These are phyloP conservation scores for Coniferiporia weirii DNA, from an alignment of 1,284 basidiomycete genomes.

Conservation along the genomic window DNA sequence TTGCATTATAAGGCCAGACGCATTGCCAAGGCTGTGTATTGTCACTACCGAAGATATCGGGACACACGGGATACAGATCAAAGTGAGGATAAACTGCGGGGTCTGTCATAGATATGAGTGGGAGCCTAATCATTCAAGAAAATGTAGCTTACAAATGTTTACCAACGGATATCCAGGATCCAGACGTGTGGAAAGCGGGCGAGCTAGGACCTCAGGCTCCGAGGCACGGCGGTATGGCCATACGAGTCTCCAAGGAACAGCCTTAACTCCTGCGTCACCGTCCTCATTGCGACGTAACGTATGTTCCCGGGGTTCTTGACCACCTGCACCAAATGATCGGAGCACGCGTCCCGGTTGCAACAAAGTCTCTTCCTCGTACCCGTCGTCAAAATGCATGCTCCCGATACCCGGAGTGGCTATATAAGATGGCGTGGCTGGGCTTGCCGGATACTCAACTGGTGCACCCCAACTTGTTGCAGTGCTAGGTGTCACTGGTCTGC, in stretches of 20 bases:
- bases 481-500: slow-evolving; percentile 27
- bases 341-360: slow-evolving; percentile 24
- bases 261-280: slow-evolving; percentile 7
- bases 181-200: neutral
- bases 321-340: slow-evolving; percentile 19
- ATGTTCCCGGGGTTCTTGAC: slow-evolving; percentile 16
- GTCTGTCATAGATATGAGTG: slow-evolving; percentile 16
- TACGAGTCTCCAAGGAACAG: slow-evolving; percentile 19
- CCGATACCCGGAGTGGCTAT: slow-evolving; percentile 41
- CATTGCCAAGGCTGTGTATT: neutral
- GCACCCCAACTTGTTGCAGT: slow-evolving; percentile 45
- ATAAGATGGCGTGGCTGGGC: slow-evolving; percentile 33
- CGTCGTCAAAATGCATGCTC: slow-evolving; percentile 34
- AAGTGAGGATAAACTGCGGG: slow-evolving; percentile 26
- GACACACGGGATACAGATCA: slow-evolving; percentile 24
- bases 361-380: slow-evolving; percentile 17
- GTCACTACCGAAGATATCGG: slow-evolving; percentile 5
- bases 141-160: slow-evolving; percentile 25
- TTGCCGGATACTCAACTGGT: slow-evolving; percentile 36
- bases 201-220: neutral
- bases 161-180: slow-evolving; percentile 29
- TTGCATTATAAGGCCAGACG: neutral
- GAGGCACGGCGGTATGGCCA: slow-evolving; percentile 25
- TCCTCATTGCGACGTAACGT: slow-evolving; percentile 22
- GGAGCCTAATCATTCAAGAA: neutral